phyloP scores from a whole-genome alignment of 148 eudicot species.

The Rhododendron williamsianum region DNA sequence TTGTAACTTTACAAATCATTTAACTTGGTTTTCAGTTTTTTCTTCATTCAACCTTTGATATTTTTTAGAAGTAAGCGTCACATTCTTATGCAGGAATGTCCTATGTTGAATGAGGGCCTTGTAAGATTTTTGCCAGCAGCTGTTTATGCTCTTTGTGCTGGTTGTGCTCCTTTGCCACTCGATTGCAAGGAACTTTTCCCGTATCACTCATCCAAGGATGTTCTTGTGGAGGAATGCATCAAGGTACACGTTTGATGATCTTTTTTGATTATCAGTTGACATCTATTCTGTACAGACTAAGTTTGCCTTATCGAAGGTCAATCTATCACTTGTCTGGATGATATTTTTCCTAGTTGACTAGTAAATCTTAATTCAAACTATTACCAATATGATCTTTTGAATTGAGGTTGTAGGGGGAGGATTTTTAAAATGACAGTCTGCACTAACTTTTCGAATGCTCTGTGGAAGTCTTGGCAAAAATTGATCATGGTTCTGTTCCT shows the following conservation, averaged over 20 bases:
- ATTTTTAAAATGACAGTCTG: constrained; percentile 30
- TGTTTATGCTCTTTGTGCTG: constrained; percentile 65
- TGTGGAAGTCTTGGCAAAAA: constrained; percentile 53
- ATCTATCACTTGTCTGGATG: background rate
- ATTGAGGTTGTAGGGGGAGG: constrained; percentile 41
- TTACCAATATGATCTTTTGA: background rate
- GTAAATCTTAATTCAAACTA: background rate
- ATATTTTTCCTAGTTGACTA: background rate
- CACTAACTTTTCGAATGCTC: constrained; percentile 59
- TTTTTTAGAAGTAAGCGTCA: background rate
- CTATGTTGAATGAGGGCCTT: constrained; percentile 51
- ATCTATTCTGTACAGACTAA: background rate
- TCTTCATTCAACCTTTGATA: background rate
- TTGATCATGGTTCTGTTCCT: no score
- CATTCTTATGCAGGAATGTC: constrained; percentile 40
- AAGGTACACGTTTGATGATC: constrained; percentile 27
- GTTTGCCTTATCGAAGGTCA: background rate
- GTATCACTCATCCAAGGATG: constrained; percentile 24
- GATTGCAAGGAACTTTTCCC: constrained; percentile 24
- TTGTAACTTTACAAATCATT: background rate
- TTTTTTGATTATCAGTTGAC: background rate
- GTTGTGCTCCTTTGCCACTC: constrained; percentile 43
- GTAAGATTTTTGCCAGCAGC: constrained; percentile 65
- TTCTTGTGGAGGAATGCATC: constrained; percentile 28
- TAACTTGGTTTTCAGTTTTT: background rate